These are phyloP conservation scores for Phylloboletellus chloephorus DNA, from an alignment of 1,284 basidiomycete species.

Conservation along the genomic window DNA sequence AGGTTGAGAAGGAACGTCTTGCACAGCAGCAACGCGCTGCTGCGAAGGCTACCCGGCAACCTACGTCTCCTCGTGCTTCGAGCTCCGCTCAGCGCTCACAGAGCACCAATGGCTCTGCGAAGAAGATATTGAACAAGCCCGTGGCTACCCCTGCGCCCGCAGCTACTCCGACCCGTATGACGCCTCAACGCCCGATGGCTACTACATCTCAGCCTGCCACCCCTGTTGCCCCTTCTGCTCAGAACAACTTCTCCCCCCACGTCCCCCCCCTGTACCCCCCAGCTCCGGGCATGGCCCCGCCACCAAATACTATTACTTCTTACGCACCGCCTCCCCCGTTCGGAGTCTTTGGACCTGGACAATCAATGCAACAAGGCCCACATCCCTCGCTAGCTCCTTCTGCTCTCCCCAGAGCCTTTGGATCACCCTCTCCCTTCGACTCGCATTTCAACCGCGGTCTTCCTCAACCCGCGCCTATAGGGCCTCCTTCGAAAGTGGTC, in stretches of 20 bases:
- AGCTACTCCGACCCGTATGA: conserved; percentile 23
- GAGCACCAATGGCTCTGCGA: conserved; percentile 41
- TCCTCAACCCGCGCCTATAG: conserved; percentile 50
- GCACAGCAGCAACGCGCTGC: conserved; percentile 40
- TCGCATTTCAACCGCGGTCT: conserved; percentile 37
- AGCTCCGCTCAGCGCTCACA: conserved; percentile 43
- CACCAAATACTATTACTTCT: conserved; percentile 43
- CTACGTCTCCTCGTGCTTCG: conserved; percentile 48
- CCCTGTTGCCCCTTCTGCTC: conserved; percentile 30
- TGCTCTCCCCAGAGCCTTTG: conserved; percentile 48
- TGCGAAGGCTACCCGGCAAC: conserved; percentile 39
- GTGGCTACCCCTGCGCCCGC: conserved; percentile 27
- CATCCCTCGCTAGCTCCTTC: conserved; percentile 47
- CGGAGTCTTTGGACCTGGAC: conserved; percentile 41
- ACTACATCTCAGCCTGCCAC: conserved; percentile 32
- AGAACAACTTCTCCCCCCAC: conserved; percentile 30
- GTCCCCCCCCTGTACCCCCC: conserved; percentile 46
- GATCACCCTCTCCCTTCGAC: conserved; percentile 46
- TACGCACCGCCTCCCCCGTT: conserved; percentile 46
- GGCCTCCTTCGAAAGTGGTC: conserved; percentile 42
- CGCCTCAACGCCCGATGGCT: conserved; percentile 28
- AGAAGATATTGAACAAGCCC: conserved; percentile 49
- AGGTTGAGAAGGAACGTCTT: conserved; percentile 43
- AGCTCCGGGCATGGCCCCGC: conserved; percentile 40
- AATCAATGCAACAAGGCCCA: conserved; percentile 39